Base-by-base conservation (phyloP, 768 basidiomycete species). In the Agaricus sinodeliciosus region DNA sequence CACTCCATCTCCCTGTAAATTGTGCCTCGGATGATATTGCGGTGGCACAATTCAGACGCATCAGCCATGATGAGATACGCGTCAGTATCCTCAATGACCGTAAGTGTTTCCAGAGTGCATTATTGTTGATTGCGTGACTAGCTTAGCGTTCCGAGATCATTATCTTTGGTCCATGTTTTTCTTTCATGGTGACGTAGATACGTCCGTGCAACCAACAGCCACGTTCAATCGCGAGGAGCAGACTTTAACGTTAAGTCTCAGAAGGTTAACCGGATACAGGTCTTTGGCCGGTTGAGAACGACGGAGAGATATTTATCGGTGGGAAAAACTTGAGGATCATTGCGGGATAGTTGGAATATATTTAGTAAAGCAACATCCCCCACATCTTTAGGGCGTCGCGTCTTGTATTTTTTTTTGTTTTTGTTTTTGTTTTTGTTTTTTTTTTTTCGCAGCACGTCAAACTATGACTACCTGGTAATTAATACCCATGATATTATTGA, bases 181-280 rank as follows among this genome's bases (percentile, higher is more conserved):
- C 25, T 15, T 39, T 19, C 16, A 25, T 7, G 42, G 35, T 5
- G 36, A 48, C 4, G 4, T 39, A 11, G 36, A 37, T 8, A 16
- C 16, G 9, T 48, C 36, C 25, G 19, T n/a, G 9, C 13, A 47
- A n/a, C 45, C 45, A 3, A 31, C 19, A 31, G 45, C 31, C 4
- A 7, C 16, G 4, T 47, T 47, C 12, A 18, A 31, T 35, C 12
- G 7, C 5, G 45, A 47, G 31, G 9, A 18, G 26, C 31, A 34
- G 45, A 25, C 18, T 16, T 19, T 47, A 18, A 47, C 45, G 15
- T 16, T 47, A n/a, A 16, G 31, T 44, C 25, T 44, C 26, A 6
- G 74, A 18, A 96, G 37, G 13, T n/a, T 39, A 12, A 1, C 22
- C 1, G 37, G 37, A 13, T 13, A 39, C 37, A 39, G 16, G 37